These are phyloP conservation scores for Passiflora organensis DNA, from an alignment of 345 rosid genomes.

Conservation along the genomic window DNA sequence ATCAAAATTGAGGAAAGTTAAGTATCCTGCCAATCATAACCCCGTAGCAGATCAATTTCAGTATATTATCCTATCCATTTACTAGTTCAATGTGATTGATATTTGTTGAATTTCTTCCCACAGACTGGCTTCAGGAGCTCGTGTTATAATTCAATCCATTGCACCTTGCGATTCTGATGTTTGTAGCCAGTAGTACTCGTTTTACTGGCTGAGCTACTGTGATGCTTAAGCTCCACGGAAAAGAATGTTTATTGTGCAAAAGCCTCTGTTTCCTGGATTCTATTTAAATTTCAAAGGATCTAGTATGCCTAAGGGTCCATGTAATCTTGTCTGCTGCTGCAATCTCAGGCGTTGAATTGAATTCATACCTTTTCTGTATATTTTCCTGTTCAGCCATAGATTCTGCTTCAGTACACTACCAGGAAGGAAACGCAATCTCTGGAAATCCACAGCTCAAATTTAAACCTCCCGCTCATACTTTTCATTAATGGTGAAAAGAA, in stretches of 20 bases:
- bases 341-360: not conserved
- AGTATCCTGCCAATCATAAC: constrained; percentile 23
- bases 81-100: constrained; percentile 7
- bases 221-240: no score
- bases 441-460: no score
- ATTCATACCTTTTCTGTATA: constrained; percentile 6
- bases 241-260: constrained; percentile 11
- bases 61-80: not conserved
- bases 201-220: constrained; percentile 4
- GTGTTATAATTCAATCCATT: constrained; percentile 87
- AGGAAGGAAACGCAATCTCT: no score
- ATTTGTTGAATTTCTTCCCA: constrained; percentile 13
- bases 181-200: constrained; percentile 31
- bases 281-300: no score
- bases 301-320: no score
- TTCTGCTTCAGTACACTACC: no score
- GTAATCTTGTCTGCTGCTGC: constrained; percentile 2
- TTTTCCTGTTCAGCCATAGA: constrained; percentile 6
- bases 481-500: no score
- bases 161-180: constrained; percentile 34
- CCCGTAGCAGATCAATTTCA: constrained; percentile 2
- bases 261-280: constrained; percentile 1
- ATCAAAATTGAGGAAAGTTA: constrained; percentile 91
- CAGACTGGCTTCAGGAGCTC: constrained; percentile 99
- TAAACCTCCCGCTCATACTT: no score